Base-by-base conservation (phyloP, 164 flowering plant genomes). In the Vitis rotundifolia region DNA sequence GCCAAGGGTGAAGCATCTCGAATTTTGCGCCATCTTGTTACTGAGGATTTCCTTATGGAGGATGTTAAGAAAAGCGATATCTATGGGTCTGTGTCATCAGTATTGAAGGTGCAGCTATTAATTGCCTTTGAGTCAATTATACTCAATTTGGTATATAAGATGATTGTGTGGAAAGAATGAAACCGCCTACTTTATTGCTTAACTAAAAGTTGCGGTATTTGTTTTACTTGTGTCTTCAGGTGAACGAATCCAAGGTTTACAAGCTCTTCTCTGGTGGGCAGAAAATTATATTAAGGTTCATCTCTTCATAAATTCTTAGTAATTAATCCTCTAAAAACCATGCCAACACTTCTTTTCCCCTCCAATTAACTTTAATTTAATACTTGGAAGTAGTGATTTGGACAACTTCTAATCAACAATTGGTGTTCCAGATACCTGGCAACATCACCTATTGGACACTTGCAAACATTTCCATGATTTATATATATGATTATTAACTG, bases 1-100 rank as follows among this genome's bases (percentile, higher is more conserved):
- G 78, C 83, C 12, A 96, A 93, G 72, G 90, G 87, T 57, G 97
- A 93, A 77, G 98, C 97, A 29, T 89, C 97, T 6, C 92, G 99
- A 63, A 70, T 91, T 58, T 72, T 93, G 73, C 93, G 88, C 13
- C 83, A 91, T 82, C 91, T 96, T 75, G 99, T 96, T 60, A 79
- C 64, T 76, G 94, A 90, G 74, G 93, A 95, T 79, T 59, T 91
- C 60, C 93, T 96, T 63, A 66, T 72, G 22, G 99, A 96, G 74
- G 97, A 90, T 68, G 97, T 93, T 58, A 91, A 87, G 73, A 93
- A 91, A 77, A 93, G 94, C 80, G 99, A 93, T 78, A 1, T 88
- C 53, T 93, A 87, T 87, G 98, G 98, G 77, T 93, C 98, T 28
- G 84, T 90, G 15, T 90, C 97, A 71, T 90, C 99, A 55, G 81